Evolutionary conservation across 495 filamentous ascomycete species (phyloP).

Genomic region (Oidiodendron maius): DNA sequence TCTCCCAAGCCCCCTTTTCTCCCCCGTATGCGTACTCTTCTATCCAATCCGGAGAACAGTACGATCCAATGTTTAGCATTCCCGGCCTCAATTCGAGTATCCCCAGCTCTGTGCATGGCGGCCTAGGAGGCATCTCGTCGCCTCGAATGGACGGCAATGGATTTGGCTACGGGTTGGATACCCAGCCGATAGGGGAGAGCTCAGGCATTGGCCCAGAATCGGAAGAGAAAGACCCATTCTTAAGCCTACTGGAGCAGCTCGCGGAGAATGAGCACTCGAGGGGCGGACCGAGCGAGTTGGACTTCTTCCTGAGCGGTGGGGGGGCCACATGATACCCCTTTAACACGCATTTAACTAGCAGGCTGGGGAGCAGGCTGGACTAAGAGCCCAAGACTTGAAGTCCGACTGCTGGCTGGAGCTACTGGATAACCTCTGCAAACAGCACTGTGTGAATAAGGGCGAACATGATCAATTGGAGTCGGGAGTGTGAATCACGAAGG

Average conservation of each 20-base stretch:
- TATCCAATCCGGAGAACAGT: slow-evolving; percentile 18
- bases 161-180: slow-evolving; percentile 33
- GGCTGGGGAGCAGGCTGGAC: no score
- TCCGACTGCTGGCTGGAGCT: no score
- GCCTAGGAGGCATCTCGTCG: background rate
- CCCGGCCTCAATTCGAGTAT: slow-evolving; percentile 26
- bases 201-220: slow-evolving; percentile 24
- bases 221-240: slow-evolving; percentile 71
- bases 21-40: slow-evolving; percentile 33
- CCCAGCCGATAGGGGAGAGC: slow-evolving; percentile 28
- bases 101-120: background rate
- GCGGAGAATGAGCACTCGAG: slow-evolving; percentile 63
- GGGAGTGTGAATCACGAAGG: no score
- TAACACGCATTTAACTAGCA: background rate
- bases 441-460: no score
- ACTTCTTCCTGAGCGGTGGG: slow-evolving; percentile 56
- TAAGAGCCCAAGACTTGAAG: no score
- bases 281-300: slow-evolving; percentile 57
- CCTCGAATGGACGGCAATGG: slow-evolving; percentile 9
- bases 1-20: slow-evolving; percentile 31
- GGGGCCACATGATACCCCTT: background rate
- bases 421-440: no score
- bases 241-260: slow-evolving; percentile 72
- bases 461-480: no score
- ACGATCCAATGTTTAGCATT: slow-evolving; percentile 53